These are phyloP conservation scores for Coemansia sp. DNA, from an alignment of 192 early-diverging fungal genomes.

Conservation along the genomic window DNA sequence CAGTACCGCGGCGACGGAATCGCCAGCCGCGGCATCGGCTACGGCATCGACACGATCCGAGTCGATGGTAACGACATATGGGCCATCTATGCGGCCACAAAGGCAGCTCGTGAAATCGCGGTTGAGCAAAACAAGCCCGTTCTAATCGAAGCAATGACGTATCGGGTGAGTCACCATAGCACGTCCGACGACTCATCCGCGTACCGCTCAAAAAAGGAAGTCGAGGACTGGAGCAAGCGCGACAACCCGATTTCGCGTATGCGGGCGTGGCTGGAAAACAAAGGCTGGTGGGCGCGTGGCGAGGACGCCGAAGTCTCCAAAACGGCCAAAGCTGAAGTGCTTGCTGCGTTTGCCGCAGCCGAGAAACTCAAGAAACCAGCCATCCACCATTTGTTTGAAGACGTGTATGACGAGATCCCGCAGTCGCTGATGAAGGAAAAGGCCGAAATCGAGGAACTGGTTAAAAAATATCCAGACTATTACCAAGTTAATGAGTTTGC, in stretches of 20 bases:
- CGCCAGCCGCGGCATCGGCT: conserved; percentile 89
- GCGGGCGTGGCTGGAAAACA: conserved; percentile 82
- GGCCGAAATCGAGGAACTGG: conserved; percentile 72
- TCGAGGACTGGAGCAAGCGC: conserved; percentile 79
- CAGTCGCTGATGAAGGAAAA: conserved; percentile 76
- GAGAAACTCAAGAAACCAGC: conserved; percentile 89
- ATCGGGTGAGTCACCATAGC: conserved; percentile 95
- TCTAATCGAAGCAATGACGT: conserved; percentile 96
- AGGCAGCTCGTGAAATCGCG: conserved; percentile 78
- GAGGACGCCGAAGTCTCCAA: conserved; percentile 63
- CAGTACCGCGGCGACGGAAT: conserved; percentile 99
- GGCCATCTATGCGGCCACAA: conserved; percentile 94
- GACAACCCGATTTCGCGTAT: conserved; percentile 90
- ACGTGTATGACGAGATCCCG: conserved; percentile 88
- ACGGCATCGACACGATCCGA: conserved; percentile 95
- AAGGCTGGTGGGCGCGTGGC: conserved; percentile 83
- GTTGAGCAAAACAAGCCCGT: conserved; percentile 83
- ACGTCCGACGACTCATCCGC: conserved; percentile 97
- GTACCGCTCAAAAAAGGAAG: conserved; percentile 90
- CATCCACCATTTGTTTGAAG: conserved; percentile 80
- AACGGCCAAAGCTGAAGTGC: conserved; percentile 65
- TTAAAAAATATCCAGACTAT: conserved; percentile 82
- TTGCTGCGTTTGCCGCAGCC: conserved; percentile 78
- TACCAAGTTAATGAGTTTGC: conserved; percentile 62
- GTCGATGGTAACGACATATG: conserved; percentile 98